A percentile compares a stretch with the other conserved stretches of the same genome.
Conservation (phyloP, 2,329 filamentous ascomycete genomes). For the Magnaporthiopsis incrustans region DNA sequence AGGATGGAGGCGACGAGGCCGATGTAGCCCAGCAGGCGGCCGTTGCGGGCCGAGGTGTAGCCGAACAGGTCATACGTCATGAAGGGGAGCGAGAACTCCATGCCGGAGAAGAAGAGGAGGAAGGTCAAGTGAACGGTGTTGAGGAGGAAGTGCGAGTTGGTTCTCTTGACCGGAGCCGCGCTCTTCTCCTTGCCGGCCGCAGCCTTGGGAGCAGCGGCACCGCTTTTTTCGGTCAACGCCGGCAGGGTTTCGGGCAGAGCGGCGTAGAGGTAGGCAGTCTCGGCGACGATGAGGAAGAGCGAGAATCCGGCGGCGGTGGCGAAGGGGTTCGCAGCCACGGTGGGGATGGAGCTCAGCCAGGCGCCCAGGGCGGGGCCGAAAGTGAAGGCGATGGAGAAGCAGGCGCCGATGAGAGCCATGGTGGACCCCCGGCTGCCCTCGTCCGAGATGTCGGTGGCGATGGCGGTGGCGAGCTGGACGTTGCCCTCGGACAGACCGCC, state of each 20-base stretch:
- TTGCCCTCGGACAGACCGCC: conserved; percentile 95
- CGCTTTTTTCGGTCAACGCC: conserved; percentile 32
- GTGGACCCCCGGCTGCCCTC: conserved; percentile 76
- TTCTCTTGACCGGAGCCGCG: conserved; percentile 39
- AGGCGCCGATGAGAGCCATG: conserved; percentile 93
- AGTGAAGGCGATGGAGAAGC: conserved; percentile 95
- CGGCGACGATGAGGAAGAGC: conserved; percentile 71
- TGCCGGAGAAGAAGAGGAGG: conserved; percentile 92
- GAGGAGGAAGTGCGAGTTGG: conserved; percentile 75
- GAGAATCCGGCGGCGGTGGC: conserved; percentile 86
- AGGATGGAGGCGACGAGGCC: conserved; percentile 87
- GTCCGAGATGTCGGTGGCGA: conserved; percentile 92
- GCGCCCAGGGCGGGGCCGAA: conserved; percentile 91
- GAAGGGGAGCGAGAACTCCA: conserved; percentile 96
- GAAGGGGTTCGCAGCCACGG: conserved; percentile 84
- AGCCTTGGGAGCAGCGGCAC: conserved; percentile 12
- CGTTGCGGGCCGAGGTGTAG: conserved; percentile 72
- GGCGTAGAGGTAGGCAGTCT: conserved; percentile 82
- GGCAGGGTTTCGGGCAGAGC: conserved; percentile 82
- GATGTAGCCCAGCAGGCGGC: conserved; percentile 80
- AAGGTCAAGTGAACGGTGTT: conserved; percentile 85
- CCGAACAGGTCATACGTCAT: conserved; percentile 93
- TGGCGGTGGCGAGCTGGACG: conserved; percentile 90
- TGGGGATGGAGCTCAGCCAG: conserved; percentile 68
- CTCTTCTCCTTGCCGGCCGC: not conserved